Evolutionary conservation across 768 basidiomycete genomes (phyloP).

Genomic region (Auriscalpium microsporum): DNA sequence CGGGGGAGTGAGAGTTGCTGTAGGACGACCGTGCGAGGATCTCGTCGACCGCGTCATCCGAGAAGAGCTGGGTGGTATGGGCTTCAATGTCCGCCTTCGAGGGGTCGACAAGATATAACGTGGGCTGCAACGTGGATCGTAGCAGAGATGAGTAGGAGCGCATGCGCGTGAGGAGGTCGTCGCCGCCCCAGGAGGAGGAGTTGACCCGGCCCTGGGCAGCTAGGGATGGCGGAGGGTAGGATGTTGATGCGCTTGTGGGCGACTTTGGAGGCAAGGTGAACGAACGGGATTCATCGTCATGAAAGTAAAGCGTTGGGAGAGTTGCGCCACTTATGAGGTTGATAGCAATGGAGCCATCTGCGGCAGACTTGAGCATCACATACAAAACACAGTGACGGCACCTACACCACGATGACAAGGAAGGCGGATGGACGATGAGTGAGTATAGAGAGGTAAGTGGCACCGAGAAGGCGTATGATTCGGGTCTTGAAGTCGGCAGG

Average conservation of each 20-base stretch:
- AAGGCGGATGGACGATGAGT: slow-evolving; percentile 76
- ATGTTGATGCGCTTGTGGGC: slow-evolving; percentile 31
- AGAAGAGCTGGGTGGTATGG: slow-evolving; percentile 78
- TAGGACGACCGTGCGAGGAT: slow-evolving; percentile 76
- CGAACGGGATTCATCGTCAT: slow-evolving; percentile 92
- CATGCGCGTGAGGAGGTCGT: slow-evolving; percentile 73
- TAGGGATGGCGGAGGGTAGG: slow-evolving; percentile 55
- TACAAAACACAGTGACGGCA: slow-evolving; percentile 10
- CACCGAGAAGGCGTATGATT: slow-evolving; percentile 94
- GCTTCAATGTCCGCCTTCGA: slow-evolving; percentile 87
- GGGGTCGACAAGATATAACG: slow-evolving; percentile 87
- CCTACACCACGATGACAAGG: slow-evolving; percentile 78
- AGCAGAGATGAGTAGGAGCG: slow-evolving; percentile 73
- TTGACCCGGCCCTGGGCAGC: slow-evolving; percentile 32
- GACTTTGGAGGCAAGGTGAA: slow-evolving; percentile 44
- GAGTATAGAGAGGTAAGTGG: slow-evolving; percentile 86
- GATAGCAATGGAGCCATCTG: slow-evolving; percentile 83
- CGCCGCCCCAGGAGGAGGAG: slow-evolving; percentile 74
- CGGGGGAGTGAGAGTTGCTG: slow-evolving; percentile 68
- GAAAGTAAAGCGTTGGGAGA: slow-evolving; percentile 87
- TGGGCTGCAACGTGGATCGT: slow-evolving; percentile 77
- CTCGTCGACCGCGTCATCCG: slow-evolving; percentile 81
- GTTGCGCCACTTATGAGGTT: slow-evolving; percentile 83
- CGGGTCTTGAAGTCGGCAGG: slow-evolving; percentile 72
- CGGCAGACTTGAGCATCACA: slow-evolving; percentile 16